Conservation (phyloP, 495 filamentous ascomycete genomes). For the Friedmanniomyces endolithicus region DNA sequence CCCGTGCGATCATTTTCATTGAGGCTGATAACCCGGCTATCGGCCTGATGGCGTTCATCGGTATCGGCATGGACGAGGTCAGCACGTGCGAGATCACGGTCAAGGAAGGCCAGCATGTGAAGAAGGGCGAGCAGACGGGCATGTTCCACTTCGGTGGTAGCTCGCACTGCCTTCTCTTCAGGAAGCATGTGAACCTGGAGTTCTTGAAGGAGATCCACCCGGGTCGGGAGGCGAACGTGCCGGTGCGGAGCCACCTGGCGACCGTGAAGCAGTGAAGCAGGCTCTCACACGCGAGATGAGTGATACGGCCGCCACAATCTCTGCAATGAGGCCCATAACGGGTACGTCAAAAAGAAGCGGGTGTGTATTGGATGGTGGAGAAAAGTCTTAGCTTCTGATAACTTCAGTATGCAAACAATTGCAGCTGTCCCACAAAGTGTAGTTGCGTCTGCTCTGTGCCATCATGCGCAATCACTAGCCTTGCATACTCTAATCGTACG, state of each 20-base stretch:
- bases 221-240: conserved; percentile 41
- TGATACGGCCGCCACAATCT: too few species aligned
- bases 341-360: too few species aligned
- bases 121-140: conserved; percentile 54
- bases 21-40: conserved; percentile 53
- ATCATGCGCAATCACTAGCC: too few species aligned
- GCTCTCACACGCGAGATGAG: neutral
- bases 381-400: too few species aligned
- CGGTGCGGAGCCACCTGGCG: conserved; percentile 43
- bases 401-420: too few species aligned
- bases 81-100: conserved; percentile 56
- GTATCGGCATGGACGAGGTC: conserved; percentile 61
- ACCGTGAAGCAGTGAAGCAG: conserved; percentile 24
- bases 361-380: too few species aligned
- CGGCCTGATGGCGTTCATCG: conserved; percentile 53
- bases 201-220: conserved; percentile 35
- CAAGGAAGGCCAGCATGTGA: conserved; percentile 44
- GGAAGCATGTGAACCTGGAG: conserved; percentile 20
- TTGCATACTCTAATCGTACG: too few species aligned
- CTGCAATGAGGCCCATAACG: too few species aligned
- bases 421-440: too few species aligned
- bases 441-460: too few species aligned
- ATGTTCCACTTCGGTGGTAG: conserved; percentile 69
- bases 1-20: conserved; percentile 55
- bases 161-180: conserved; percentile 52